A percentile compares a stretch with the other conserved stretches of the same genome.
Conservation (phyloP, 1,284 basidiomycete species). For the Volvariella surrecta region DNA sequence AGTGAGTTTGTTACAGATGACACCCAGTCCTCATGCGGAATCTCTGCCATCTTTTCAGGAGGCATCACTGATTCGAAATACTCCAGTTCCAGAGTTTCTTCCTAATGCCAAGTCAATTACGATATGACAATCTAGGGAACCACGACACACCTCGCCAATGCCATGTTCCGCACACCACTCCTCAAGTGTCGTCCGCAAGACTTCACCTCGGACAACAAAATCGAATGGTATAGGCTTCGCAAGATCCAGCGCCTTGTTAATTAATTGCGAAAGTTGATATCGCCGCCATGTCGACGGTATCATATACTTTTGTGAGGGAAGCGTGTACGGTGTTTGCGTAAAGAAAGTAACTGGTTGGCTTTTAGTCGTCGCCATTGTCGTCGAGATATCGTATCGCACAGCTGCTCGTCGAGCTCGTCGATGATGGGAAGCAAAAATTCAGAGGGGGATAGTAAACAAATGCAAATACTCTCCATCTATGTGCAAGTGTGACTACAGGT, state of each 20-base stretch:
- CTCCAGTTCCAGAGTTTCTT: slow-evolving; percentile 89
- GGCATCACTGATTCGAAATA: slow-evolving; percentile 92
- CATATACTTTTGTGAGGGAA: slow-evolving; percentile 91
- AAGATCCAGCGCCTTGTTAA: slow-evolving; percentile 88
- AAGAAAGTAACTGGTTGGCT: slow-evolving; percentile 66
- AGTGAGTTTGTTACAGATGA: slow-evolving; percentile 70
- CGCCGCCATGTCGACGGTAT: slow-evolving; percentile 88
- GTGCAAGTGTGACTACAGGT: no score
- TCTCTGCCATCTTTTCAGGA: slow-evolving; percentile 72
- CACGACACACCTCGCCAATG: slow-evolving; percentile 50
- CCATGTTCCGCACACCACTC: slow-evolving; percentile 74
- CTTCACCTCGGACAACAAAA: slow-evolving; percentile 81
- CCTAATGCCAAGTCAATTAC: slow-evolving; percentile 29
- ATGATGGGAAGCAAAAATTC: no score
- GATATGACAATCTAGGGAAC: slow-evolving; percentile 1
- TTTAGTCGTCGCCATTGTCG: no score
- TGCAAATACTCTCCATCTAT: no score
- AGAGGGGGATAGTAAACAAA: no score
- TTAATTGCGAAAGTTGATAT: slow-evolving; percentile 95
- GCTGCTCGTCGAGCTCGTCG: no score
- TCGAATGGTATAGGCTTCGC: slow-evolving; percentile 84
- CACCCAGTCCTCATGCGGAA: slow-evolving; percentile 94
- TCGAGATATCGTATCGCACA: no score
- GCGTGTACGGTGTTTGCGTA: slow-evolving; percentile 72
- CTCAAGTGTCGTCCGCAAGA: slow-evolving; percentile 67